These are phyloP conservation scores for Kwoniella europaea DNA, from an alignment of 768 basidiomycete genomes.

Conservation along the genomic window DNA sequence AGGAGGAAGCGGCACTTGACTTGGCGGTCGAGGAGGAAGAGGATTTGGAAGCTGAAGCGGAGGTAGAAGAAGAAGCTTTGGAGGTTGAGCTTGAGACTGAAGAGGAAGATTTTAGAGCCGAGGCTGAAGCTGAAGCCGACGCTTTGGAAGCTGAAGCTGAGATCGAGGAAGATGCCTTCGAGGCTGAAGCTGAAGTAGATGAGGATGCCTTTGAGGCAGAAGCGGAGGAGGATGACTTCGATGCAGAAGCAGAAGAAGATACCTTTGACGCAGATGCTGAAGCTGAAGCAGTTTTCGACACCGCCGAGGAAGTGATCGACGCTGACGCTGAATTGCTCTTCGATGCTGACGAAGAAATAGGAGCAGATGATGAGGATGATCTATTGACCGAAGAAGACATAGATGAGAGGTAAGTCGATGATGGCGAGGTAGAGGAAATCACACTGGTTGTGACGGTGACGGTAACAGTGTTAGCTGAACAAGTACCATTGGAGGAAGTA, in stretches of 20 bases:
- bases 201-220: constrained; percentile 8
- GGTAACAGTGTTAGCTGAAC: constrained; percentile 10
- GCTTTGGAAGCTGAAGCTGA: constrained; percentile 15
- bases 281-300: constrained; percentile 4
- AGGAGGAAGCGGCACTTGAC: constrained; percentile 17
- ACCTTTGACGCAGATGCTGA: not conserved
- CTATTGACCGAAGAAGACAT: constrained; percentile 1
- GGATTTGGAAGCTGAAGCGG: constrained; percentile 3
- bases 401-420: not conserved
- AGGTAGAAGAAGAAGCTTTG: not conserved
- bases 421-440: constrained; percentile 13
- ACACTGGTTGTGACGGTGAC: constrained; percentile 14
- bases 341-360: not conserved
- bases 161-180: not conserved
- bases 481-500: not conserved
- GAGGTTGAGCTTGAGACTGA: constrained; percentile 11
- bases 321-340: constrained; percentile 1
- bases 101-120: constrained; percentile 4
- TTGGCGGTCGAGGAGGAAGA: constrained; percentile 2
- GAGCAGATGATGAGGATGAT: constrained; percentile 7
- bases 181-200: constrained; percentile 1
- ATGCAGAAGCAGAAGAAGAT: constrained; percentile 9
- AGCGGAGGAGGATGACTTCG: constrained; percentile 6
- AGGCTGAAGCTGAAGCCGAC: constrained; percentile 16
- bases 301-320: not conserved